Conservation (phyloP, 345 rosid species). For the Eucalyptus erythrocorys region DNA sequence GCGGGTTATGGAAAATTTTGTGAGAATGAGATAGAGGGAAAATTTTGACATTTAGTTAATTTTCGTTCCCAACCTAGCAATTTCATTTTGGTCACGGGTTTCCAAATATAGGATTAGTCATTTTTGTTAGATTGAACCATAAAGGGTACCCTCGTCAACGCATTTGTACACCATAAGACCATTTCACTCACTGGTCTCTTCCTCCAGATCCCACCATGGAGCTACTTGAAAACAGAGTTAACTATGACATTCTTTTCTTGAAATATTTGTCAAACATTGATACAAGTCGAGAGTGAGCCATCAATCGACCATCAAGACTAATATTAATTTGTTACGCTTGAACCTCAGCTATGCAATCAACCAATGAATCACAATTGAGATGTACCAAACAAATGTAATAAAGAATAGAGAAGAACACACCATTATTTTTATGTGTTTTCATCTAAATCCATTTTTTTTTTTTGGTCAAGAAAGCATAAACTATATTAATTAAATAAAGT, state of each 20-base stretch:
- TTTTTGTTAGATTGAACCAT: not conserved
- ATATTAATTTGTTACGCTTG: not conserved
- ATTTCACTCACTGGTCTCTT: not conserved
- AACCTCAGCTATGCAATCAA: not conserved
- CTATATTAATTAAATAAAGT: too few species aligned
- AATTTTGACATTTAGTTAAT: not conserved
- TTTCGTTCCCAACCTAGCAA: not conserved
- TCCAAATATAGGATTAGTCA: not conserved
- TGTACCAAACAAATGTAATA: not conserved
- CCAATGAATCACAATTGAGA: not conserved
- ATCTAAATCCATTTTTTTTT: not conserved
- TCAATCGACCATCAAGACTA: not conserved
- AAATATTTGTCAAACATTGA: not conserved
- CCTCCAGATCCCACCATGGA: not conserved
- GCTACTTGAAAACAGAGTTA: not conserved
- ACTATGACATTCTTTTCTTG: not conserved
- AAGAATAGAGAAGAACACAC: not conserved
- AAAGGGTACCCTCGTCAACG: not conserved
- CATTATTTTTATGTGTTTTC: not conserved
- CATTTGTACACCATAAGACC: not conserved
- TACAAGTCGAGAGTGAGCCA: not conserved
- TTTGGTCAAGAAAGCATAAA: too few species aligned
- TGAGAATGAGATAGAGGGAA: not conserved
- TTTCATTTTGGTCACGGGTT: not conserved
- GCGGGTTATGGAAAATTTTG: not conserved